These are phyloP conservation scores for Elsinoe arachidis DNA, from an alignment of 2,329 filamentous ascomycete species.

Conservation along the genomic window DNA sequence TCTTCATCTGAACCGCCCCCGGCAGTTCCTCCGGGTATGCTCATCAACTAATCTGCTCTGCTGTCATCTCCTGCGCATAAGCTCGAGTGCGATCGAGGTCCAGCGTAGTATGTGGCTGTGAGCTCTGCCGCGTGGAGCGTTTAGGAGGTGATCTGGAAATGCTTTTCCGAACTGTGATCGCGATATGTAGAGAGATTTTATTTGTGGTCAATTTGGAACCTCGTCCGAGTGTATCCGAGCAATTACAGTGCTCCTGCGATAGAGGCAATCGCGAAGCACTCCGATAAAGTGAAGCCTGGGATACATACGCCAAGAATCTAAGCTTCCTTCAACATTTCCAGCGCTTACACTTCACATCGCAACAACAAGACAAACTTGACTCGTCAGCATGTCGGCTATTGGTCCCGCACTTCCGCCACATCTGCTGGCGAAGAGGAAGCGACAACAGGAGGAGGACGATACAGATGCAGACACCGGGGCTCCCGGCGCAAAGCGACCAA, in stretches of 20 bases:
- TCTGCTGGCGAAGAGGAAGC: conserved; percentile 46
- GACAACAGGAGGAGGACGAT: conserved; percentile 36
- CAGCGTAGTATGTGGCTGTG: too few species aligned
- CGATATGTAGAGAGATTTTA: too few species aligned
- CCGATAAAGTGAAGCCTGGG: not conserved
- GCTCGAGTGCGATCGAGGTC: not conserved
- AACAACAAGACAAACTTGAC: not conserved
- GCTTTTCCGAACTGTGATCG: not conserved
- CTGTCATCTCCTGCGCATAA: not conserved
- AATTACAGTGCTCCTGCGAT: not conserved
- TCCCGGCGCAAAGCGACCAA: conserved; percentile 30
- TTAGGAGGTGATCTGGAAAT: not conserved
- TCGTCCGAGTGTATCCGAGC: too few species aligned
- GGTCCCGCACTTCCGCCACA: conserved; percentile 63
- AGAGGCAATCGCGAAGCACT: not conserved
- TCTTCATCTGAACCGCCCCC: conserved; percentile 52
- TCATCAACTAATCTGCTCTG: conserved; percentile 7
- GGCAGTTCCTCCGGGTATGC: conserved; percentile 15
- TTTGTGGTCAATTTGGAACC: too few species aligned
- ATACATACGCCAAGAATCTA: conserved; percentile 3
- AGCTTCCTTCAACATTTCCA: conserved; percentile 14
- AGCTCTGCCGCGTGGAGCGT: too few species aligned
- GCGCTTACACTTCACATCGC: not conserved
- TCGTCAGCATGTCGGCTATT: conserved; percentile 53
- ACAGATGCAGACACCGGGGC: conserved; percentile 28